These are phyloP conservation scores for Carex scoparia DNA, from an alignment of 176 grass and related monocot species.

Conservation along the genomic window DNA sequence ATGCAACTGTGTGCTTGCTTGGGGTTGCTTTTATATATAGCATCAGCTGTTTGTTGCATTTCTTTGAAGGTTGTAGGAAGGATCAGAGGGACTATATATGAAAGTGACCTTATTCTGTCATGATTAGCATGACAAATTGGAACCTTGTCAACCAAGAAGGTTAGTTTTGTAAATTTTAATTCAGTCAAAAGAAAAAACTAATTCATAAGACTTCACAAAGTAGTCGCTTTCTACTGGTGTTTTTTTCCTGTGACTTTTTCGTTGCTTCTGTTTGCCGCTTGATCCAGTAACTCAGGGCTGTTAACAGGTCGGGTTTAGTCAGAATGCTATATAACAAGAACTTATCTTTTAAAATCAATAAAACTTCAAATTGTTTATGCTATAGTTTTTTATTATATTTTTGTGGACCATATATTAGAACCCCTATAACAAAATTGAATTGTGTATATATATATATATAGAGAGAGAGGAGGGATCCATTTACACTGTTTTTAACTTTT, in stretches of 20 bases:
- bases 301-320: not conserved
- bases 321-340: not conserved
- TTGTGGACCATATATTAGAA: too few relatives aligned
- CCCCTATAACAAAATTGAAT: too few relatives aligned
- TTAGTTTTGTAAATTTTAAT: not conserved
- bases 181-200: not conserved
- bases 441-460: too few relatives aligned
- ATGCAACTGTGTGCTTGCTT: not conserved
- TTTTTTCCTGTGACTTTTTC: not conserved
- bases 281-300: not conserved
- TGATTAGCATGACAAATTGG: not conserved
- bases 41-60: not conserved
- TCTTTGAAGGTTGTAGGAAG: constrained; percentile 6
- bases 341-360: not conserved
- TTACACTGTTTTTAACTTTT: too few relatives aligned
- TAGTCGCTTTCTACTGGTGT: not conserved
- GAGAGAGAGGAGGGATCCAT: too few relatives aligned
- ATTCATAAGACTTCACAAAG: not conserved
- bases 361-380: not conserved
- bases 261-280: not conserved
- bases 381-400: not conserved
- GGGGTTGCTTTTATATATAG: constrained; percentile 15
- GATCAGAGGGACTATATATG: not conserved
- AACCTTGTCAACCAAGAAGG: not conserved
- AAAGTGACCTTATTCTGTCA: not conserved